Percentiles rank a stretch among this genome's conserved stretches.
phyloP scores from a whole-genome alignment of 768 basidiomycete genomes.

The Mycena kentingensis region DNA sequence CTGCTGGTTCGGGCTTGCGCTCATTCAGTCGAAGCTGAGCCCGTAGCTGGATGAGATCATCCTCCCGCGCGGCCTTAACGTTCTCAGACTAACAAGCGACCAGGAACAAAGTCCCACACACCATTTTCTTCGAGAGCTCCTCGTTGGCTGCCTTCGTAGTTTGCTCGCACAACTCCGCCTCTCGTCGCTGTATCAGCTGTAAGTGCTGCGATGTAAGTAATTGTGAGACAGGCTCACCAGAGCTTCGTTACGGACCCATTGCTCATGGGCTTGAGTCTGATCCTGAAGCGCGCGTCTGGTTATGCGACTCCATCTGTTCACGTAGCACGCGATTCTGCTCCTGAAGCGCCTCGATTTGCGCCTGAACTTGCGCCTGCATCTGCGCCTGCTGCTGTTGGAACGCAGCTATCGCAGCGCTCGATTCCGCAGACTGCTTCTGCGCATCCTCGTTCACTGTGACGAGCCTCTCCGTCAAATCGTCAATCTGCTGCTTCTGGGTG shows the following conservation, averaged over 20 bases:
- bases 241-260: not conserved
- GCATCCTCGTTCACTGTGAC: too few species aligned
- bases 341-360: not conserved
- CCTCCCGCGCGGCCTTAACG: not conserved
- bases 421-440: too few species aligned
- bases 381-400: too few species aligned
- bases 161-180: too few species aligned
- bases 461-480: too few species aligned
- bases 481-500: too few species aligned
- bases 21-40: not conserved
- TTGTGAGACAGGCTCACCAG: not conserved
- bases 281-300: not conserved
- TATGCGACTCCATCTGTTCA: not conserved
- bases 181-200: too few species aligned
- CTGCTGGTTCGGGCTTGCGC: not conserved
- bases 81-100: not conserved
- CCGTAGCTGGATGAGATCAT: conserved; percentile 1
- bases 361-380: too few species aligned
- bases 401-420: too few species aligned
- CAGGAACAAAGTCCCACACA: not conserved
- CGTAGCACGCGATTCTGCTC: not conserved
- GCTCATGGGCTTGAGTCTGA: not conserved
- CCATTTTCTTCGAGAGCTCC: not conserved
- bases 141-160: not conserved
- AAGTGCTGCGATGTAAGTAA: not conserved